Percentiles rank a stretch among this genome's conserved stretches.
These are phyloP conservation scores for Pleurostoma richardsiae DNA, from an alignment of 2,329 filamentous ascomycete species.

Conservation along the genomic window DNA sequence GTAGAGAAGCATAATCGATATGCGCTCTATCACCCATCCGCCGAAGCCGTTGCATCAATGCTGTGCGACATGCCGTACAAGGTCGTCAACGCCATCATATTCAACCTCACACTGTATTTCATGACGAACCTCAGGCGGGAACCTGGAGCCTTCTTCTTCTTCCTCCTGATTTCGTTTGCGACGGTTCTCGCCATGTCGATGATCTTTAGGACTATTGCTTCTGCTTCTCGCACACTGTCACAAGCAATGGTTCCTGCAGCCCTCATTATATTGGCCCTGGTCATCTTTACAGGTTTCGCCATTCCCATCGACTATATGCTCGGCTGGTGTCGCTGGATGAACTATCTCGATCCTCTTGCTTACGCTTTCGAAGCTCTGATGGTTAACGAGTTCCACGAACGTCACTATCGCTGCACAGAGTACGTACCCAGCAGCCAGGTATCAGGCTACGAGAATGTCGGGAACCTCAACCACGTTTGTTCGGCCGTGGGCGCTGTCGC, in stretches of 20 bases:
- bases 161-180: slow-evolving; percentile 69
- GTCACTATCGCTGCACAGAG: slow-evolving; percentile 48
- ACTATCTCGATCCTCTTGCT: slow-evolving; percentile 72
- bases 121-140: slow-evolving; percentile 76
- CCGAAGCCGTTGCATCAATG: slow-evolving; percentile 85
- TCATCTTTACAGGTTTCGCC: slow-evolving; percentile 69
- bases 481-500: slow-evolving; percentile 51
- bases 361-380: slow-evolving; percentile 79
- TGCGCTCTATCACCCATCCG: slow-evolving; percentile 83
- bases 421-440: slow-evolving; percentile 36
- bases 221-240: slow-evolving; percentile 64
- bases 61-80: slow-evolving; percentile 83
- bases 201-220: slow-evolving; percentile 79
- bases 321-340: slow-evolving; percentile 78
- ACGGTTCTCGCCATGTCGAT: slow-evolving; percentile 77
- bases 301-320: slow-evolving; percentile 66
- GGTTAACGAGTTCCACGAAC: slow-evolving; percentile 74
- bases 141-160: slow-evolving; percentile 78
- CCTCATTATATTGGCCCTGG: slow-evolving; percentile 58
- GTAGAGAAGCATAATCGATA: slow-evolving; percentile 87
- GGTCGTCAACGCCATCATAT: slow-evolving; percentile 65
- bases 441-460: slow-evolving; percentile 29
- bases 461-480: slow-evolving; percentile 45
- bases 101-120: slow-evolving; percentile 82
- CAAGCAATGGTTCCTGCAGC: slow-evolving; percentile 58